Evolutionary conservation across 257 asterid species (phyloP).

Genomic region (Plectranthus barbatus): DNA sequence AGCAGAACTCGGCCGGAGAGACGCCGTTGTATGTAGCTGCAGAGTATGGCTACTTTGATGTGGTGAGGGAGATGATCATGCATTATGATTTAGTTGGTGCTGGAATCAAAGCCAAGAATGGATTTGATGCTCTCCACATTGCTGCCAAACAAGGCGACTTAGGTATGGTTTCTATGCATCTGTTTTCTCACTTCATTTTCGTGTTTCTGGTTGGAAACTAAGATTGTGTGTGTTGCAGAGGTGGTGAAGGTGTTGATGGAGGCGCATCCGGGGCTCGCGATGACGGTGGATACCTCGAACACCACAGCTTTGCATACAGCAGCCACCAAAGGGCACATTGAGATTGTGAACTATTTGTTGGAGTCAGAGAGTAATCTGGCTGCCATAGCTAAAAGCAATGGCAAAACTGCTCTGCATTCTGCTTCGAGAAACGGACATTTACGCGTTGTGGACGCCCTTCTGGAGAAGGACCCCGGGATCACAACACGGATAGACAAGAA

Average conservation of each 20-base stretch:
- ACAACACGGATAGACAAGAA: conserved; percentile 31
- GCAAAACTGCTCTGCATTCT: conserved; percentile 43
- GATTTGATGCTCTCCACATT: conserved; percentile 53
- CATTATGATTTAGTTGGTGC: conserved; percentile 33
- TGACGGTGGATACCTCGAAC: conserved; percentile 46
- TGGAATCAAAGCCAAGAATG: conserved; percentile 49
- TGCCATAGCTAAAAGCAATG: conserved; percentile 39
- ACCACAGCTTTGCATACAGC: conserved; percentile 51
- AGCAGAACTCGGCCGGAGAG: conserved; percentile 44
- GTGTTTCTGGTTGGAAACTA: background rate
- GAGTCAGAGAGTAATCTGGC: conserved; percentile 35
- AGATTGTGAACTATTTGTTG: conserved; percentile 37
- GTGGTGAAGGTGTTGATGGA: conserved; percentile 48
- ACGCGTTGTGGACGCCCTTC: conserved; percentile 25
- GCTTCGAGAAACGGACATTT: conserved; percentile 46
- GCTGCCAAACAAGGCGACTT: conserved; percentile 62
- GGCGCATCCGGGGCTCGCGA: conserved; percentile 43
- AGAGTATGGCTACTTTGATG: conserved; percentile 42
- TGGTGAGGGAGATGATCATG: conserved; percentile 40
- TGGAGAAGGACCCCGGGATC: conserved; percentile 26
- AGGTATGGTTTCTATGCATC: conserved; percentile 8
- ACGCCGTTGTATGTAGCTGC: conserved; percentile 43
- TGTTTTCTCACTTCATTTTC: background rate
- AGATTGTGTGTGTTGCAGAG: conserved; percentile 21
- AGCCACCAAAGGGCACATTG: conserved; percentile 39